Evolutionary conservation across 2,329 filamentous ascomycete genomes (phyloP), one percentile per base, ranked within the genome.

Genomic region (Nemania sp.): DNA sequence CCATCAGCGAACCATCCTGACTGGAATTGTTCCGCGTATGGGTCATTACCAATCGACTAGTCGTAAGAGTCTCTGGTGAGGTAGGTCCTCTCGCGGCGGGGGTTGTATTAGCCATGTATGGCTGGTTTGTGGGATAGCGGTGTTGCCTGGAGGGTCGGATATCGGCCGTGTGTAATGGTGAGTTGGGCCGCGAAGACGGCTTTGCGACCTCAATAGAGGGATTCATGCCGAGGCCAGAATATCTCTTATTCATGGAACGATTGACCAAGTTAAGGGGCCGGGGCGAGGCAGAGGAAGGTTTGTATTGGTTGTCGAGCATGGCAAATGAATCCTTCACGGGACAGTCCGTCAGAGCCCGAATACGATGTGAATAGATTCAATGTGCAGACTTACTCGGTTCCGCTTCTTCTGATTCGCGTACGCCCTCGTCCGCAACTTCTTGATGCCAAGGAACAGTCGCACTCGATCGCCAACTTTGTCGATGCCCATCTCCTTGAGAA

Each of bases 391-490:
- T 78, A 95, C 92, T 77, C 93, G 83, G 76, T 96, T 91, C 57
- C 90, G 84, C 76, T 91, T 91, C 73, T 89, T 90, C 64, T 87
- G 84, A 66, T 88, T 90, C 54, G 87, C 83, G 62, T 88, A 88
- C 5, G 88, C 83, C 71, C 86, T 90, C 51, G 86, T 91, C 61
- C 90, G 80, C 52, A 94, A 77, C 71, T 91, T 89, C 75, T 93
- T 93, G 68, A 93, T 91, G 61, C 87, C 86, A 58, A 92, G 80
- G 66, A 91, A 92, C 57, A 99, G 87, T 59, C 93, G 89, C 30
- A 99, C 93, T 49, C 94, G 86, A 72, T 99, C 94, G 60, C 94
- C 94, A 61, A 99, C 90, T 74, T 97, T 99, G 64, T 96, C 95
- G 64, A 99, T 93, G 37, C 94, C 94, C 84, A 99, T 96, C 72